Evolutionary conservation across 116 monocot genomes (phyloP), one percentile per base, ranked within the genome.

Genomic region (Trichopus zeylanicus): DNA sequence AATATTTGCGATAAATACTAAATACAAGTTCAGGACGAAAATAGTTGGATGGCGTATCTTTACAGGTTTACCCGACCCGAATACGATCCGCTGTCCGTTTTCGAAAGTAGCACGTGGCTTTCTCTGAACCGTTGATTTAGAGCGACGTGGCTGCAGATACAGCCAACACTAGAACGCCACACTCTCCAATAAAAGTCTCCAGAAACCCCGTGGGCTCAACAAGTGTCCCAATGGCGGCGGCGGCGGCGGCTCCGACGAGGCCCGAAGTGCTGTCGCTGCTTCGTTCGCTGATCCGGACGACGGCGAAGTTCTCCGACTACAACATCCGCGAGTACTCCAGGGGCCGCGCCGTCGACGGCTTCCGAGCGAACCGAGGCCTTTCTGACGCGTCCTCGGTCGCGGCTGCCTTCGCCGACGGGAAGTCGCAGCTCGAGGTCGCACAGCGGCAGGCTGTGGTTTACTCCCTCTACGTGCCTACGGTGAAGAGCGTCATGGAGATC

Each of bases 401-500:
- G 25, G 29, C 59, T 7, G 83, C 73, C 26, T 73, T 86, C 65
- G 61, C 61, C 21, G 74, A 86, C 6, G 95, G 78, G 7, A 72
- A 64, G 54, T 27, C 77, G 6, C 95, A 95, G 71, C 89, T 95
- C 18, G 86, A 83, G 66, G 68, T 85, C 19, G 90, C 76, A 31
- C 64, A 62, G 64, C 56, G 89, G 42, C 89, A 95, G 62, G 83
- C 69, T 13, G 19, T 77, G 19, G 86, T 89, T 8, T 95, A 86
- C 77, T 75, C 68, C 0, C 62, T 89, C 9, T 94, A 94, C 67
- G 73, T 83, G 2, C 83, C 94, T 26, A 71, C 75, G 46, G 64
- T 59, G 19, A 95, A 86, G 86, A 95, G 76, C 67, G 64, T 95
- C 70, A 89, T 86, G 89, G 90, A 95, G 73, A 66, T 86, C 67